Evolutionary conservation across 2,329 filamentous ascomycete genomes (phyloP).

Genomic region (Lomentospora prolificans): DNA sequence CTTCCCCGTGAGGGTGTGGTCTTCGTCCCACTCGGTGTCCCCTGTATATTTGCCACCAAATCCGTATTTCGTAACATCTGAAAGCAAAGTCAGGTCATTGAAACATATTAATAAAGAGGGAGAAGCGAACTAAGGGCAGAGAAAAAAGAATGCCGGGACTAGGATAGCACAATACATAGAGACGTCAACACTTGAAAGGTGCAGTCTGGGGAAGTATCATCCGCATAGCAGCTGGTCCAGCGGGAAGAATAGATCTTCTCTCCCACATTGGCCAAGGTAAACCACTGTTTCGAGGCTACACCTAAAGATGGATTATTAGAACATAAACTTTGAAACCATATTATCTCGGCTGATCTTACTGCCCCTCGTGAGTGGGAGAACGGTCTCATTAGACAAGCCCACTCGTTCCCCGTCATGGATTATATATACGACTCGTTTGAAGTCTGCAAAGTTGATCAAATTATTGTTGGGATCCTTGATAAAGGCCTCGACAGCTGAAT

Average conservation of each 20-base stretch:
- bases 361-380: constrained; percentile 6
- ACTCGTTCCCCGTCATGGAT: constrained; percentile 17
- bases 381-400: constrained; percentile 11
- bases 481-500: constrained; percentile 15
- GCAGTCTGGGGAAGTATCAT: no score
- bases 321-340: not conserved
- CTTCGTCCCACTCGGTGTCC: constrained; percentile 10
- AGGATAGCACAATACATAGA: no score
- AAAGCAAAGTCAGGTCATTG: not conserved
- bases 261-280: no score
- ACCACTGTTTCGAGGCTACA: no score
- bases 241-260: no score
- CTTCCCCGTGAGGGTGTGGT: not conserved
- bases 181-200: no score
- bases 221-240: no score
- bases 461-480: constrained; percentile 12
- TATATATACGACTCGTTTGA: constrained; percentile 14
- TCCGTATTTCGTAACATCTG: constrained; percentile 13
- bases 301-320: no score
- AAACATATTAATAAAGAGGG: no score
- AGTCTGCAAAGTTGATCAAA: constrained; percentile 13
- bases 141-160: not conserved
- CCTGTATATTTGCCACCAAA: constrained; percentile 12
- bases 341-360: not conserved
- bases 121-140: no score